Conservation (phyloP, 495 filamentous ascomycete species). For the Penicillium lagena region DNA sequence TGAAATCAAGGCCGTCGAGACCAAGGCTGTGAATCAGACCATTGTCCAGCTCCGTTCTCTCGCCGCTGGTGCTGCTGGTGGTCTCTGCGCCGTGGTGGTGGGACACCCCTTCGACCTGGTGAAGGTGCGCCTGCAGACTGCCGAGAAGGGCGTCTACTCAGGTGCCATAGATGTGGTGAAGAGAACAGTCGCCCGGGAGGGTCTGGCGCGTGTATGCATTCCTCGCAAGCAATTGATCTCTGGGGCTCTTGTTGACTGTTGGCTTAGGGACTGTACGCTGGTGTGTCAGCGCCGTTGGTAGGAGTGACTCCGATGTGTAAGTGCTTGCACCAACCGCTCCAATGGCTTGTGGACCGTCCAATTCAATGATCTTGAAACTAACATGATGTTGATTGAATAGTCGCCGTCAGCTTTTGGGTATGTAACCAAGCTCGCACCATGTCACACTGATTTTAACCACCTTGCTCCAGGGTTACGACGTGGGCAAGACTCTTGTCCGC, state of each 20-base stretch:
- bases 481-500: conserved; percentile 83
- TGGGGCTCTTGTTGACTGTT: not conserved
- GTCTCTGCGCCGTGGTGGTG: conserved; percentile 85
- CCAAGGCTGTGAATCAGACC: conserved; percentile 39
- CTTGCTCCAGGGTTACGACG: conserved; percentile 67
- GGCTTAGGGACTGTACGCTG: conserved; percentile 80
- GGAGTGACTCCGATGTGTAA: conserved; percentile 99
- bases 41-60: conserved; percentile 64
- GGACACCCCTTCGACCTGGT: conserved; percentile 97
- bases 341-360: not conserved
- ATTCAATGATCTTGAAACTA: conserved; percentile 1
- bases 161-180: conserved; percentile 87
- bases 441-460: conserved; percentile 10
- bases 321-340: conserved; percentile 21
- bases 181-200: conserved; percentile 83
- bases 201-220: conserved; percentile 52
- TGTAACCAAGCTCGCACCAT: conserved; percentile 1
- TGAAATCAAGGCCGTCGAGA: conserved; percentile 24
- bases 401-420: conserved; percentile 94
- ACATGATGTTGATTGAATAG: conserved; percentile 32
- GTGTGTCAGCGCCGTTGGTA: conserved; percentile 87
- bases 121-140: conserved; percentile 94
- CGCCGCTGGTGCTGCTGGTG: conserved; percentile 85
- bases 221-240: no score
- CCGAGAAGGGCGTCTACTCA: conserved; percentile 86